Evolutionary conservation across 306 rosid species (phyloP), one percentile per base, ranked within the genome.

Genomic region (Rosa lucieae): DNA sequence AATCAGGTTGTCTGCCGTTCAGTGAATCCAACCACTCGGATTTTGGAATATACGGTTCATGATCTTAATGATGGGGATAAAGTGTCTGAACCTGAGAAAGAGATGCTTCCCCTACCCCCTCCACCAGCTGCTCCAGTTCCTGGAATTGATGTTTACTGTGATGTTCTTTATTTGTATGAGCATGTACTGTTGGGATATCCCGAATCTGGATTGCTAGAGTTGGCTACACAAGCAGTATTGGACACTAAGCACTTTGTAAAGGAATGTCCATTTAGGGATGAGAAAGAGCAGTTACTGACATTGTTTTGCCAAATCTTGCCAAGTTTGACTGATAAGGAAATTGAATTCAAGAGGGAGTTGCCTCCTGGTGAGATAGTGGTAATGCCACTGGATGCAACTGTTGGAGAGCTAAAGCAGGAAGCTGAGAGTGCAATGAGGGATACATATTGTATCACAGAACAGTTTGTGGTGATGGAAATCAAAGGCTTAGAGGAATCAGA

Each of bases 161-260:
- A 92, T 63, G 94, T 92, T 26, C 61, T 82, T 11, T 86, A 21
- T 83, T 67, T 94, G 43, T 94, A 94, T 84, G 93, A 86, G 80
- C 88, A 85, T 65, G 92, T 92, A 72, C 77, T 94, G 5, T 37
- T 92, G 82, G 89, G 86, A 20, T 91, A 88, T 81, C 93, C 94
- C 10, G 87, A 82, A 72, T 89, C 94, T 21, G 93, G 87, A 63
- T 15, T 79, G 65, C 91, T 85, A 43, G 91, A 87, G 14, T 66
- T 85, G 82, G 92, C 97, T 46, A 80, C 83, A 77, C 98, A 76
- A 78, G 87, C 86, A 46, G 75, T 94, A 43, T 81, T 94, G 20
- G 95, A 94, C 76, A 80, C 93, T 72, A 89, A 91, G 74, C 92
- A 90, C 55, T 92, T 94, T 65, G 92, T 88, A 26, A 94, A 94